Evolutionary conservation across 1,284 basidiomycete species (phyloP).

Genomic region (Ceratobasidium sp.): DNA sequence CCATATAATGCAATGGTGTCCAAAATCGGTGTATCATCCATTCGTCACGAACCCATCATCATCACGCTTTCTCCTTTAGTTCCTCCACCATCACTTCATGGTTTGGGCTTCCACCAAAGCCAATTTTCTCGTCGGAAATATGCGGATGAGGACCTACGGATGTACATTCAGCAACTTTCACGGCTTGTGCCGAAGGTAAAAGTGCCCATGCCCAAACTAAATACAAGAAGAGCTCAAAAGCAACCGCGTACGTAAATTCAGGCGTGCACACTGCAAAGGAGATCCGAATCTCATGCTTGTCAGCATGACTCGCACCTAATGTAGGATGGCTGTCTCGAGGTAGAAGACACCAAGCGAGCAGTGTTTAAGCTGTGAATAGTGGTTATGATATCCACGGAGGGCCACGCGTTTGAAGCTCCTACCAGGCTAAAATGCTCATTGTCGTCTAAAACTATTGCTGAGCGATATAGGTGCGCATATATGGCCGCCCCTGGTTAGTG

Average conservation of each 20-base stretch:
- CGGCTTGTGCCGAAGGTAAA: constrained; percentile 5
- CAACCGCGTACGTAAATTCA: constrained; percentile 54
- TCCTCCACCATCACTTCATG: constrained; percentile 20
- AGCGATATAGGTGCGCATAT: no score
- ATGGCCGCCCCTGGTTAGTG: no score
- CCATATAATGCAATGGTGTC: background rate
- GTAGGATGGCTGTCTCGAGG: no score
- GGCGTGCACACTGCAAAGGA: constrained; percentile 55
- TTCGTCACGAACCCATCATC: no score
- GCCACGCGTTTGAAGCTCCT: no score
- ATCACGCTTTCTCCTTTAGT: constrained; percentile 32
- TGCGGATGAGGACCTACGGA: background rate
- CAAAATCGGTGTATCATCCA: background rate
- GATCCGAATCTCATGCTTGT: constrained; percentile 52
- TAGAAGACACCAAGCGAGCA: no score
- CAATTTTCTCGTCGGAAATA: background rate
- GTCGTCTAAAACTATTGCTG: no score
- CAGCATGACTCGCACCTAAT: no score
- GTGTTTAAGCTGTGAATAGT: no score
- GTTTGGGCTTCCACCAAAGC: background rate
- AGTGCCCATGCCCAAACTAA: constrained; percentile 47
- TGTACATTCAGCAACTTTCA: constrained; percentile 5
- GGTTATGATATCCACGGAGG: no score
- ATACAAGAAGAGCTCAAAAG: constrained; percentile 53
- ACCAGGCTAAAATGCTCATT: no score